Base-by-base conservation (phyloP, 176 grass and related monocot species). In the Miscanthus lutarioriparius region DNA sequence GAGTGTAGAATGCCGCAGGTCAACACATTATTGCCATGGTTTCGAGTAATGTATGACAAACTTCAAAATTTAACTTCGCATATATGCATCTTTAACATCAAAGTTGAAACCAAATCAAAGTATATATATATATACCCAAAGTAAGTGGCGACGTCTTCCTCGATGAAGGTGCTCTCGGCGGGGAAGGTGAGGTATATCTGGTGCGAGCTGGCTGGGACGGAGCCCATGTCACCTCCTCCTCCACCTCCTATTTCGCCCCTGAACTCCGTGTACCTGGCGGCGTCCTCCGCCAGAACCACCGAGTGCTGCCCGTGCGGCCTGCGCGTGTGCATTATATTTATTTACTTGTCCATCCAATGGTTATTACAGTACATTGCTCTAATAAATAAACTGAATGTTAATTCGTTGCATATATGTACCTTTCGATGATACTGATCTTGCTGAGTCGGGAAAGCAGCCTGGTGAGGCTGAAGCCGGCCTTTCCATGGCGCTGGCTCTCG, bases 121-220 rank as follows among this genome's bases (percentile, higher is more conserved):
- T 51, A 3, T 33, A 33, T 33, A 33, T 39, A 39, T 38, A 8
- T 17, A 5, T 87, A 93, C 96, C 78, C 87, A 13, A 98, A 98
- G 47, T 98, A 98, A 30, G 63, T 92, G 8, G 86, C 86, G 1
- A 98, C 93, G 44, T 98, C 93, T 20, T 91, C 77, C 89, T 93
- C 89, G 1, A 83, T 76, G 54, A 98, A 98, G 30, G 66, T 98
- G 49, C 96, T 98, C 66, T 98, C 91, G 0, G 96, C 85, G 6
- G 93, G 93, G 69, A 95, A 98, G 1, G 96, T 98, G 37, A 98
- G 96, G 80, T 98, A 98, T 74, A 98, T 95, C 54, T 98, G 96
- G 45, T 93, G 87, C 62, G 91, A 93, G 73, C 87, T 91, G 3
- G 89, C 62, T 14, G 85, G 41, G 19, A 65, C 32, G 20, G 87